Base-by-base conservation (phyloP, 371 early-diverging fungal species). In the Mortierella sp. region DNA sequence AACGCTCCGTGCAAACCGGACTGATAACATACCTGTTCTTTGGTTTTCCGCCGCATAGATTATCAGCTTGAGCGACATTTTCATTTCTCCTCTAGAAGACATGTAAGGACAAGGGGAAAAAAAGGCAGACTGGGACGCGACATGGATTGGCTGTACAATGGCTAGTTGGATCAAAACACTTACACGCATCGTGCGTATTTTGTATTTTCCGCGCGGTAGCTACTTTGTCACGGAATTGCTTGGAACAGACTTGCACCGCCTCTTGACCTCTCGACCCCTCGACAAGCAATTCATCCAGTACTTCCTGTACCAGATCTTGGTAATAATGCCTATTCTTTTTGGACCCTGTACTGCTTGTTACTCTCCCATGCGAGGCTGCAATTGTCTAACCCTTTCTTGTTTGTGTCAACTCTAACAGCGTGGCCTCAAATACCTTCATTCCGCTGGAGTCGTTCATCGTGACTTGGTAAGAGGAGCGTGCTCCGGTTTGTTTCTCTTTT, bases 211-310 rank as follows among this genome's bases (percentile, higher is more conserved):
- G n/a, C n/a, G n/a, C n/a, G n/a, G n/a, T 47, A 95, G 93, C 52
- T 98, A 97, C 87, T 96, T 98, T 87, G 97, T 98, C 40, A 97
- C 97, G 2, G 98, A 97, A 80, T 88, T 97, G 74, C 85, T 98
- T 41, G 98, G 97, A 52, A 97, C 98, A 5, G 98, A 98, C 87
- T 89, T 98, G 73, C 96, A 97, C 87, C 92, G 97, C 53, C 89
- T 98, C 67, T 88, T 97, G 73, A 93, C 94, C 68, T 94, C 96
- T 31, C 88, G 96, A 71, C 96, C 95, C 22, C 86, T 98, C 65
- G 97, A 97, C 79, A 95, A 94, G 85, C 96, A 97, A 86, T 97
- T 96, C 73, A 94, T 97, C 69, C 96, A 98, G 88, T 98, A 96
- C 92, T 97, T 98, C 82, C 85, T 96, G 77, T 98, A 97, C 82